phyloP scores from a whole-genome alignment of 179 eudicot species.

The Drosera spatulata region DNA sequence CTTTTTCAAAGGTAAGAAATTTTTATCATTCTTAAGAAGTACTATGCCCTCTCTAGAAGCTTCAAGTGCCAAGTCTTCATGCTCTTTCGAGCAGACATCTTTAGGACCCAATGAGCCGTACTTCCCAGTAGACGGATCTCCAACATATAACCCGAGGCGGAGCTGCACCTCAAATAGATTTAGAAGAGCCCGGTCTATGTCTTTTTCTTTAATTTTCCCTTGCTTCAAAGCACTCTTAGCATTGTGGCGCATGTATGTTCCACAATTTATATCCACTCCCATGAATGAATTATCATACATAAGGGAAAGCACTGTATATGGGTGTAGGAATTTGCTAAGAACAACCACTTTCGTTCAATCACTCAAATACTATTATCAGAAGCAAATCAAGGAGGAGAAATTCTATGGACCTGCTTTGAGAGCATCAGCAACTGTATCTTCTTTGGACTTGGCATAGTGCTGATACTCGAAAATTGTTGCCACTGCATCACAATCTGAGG shows the following conservation, averaged over 20 bases:
- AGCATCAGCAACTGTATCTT: slow-evolving; percentile 83
- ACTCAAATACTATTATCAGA: not conserved
- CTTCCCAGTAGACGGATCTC: slow-evolving; percentile 40
- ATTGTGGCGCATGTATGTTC: slow-evolving; percentile 64
- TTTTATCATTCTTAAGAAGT: slow-evolving; percentile 70
- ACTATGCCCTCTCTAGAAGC: slow-evolving; percentile 88
- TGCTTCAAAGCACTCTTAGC: slow-evolving; percentile 48
- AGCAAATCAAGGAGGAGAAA: not conserved
- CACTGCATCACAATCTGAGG: slow-evolving; percentile 98
- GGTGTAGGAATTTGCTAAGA: not conserved
- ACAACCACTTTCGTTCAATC: too few relatives aligned
- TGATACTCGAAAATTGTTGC: slow-evolving; percentile 87
- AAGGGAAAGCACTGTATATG: not conserved
- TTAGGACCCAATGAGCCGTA: slow-evolving; percentile 53
- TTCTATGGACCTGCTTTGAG: slow-evolving; percentile 68
- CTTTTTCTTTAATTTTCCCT: slow-evolving; percentile 61
- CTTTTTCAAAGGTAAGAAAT: slow-evolving; percentile 57
- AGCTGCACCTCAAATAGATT: slow-evolving; percentile 67
- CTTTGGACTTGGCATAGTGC: slow-evolving; percentile 38
- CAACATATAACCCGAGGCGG: slow-evolving; percentile 76
- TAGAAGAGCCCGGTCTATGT: slow-evolving; percentile 65
- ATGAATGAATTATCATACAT: slow-evolving; percentile 8
- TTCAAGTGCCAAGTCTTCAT: slow-evolving; percentile 70
- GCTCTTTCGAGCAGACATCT: slow-evolving; percentile 67
- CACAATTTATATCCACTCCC: slow-evolving; percentile 93